Evolutionary conservation across 805 yeast species (phyloP), one percentile per base, ranked within the genome.

Genomic region (Nakazawaea wickerhamii): DNA sequence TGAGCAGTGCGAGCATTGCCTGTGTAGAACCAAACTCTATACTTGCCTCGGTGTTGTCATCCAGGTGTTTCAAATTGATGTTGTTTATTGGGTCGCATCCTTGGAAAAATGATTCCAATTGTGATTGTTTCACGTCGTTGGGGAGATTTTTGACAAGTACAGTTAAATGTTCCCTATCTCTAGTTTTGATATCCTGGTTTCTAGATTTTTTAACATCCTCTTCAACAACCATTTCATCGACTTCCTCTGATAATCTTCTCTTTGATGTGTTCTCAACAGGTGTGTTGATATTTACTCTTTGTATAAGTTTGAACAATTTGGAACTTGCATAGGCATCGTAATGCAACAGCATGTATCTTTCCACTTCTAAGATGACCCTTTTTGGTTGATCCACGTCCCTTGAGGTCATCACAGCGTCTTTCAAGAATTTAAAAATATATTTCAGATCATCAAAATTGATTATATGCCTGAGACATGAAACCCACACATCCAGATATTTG

Each of bases 91-190:
- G 53, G 1, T 93, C 95, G 59, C 90, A 85, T 21, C 76, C 83
- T 30, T 57, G 46, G 54, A 86, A 82, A 40, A 75, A 70, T 1
- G 53, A 50, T 2, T 49, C 41, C 1, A 84, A 38, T 3, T 66
- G 64, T 2, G 50, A 45, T 39, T 74, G 74, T 8, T 67, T 61
- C 2, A 61, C 55, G 6, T 59, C 54, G 0, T 44, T 28, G 0
- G 82, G 73, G 3, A 84, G 50, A 30, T 74, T 68, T 1, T 61
- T 55, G 0, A 83, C 78, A n/a, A 77, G 59, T 0, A 84, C 71
- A 0, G 84, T 68, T 13, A 68, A 64, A 20, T 71, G 61, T 57
- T 86, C 95, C 52, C 95, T 59, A 42, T 77, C 74, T 50, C 86
- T 64, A 8, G 52, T 33, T 35, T 48, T 43, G 38, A 54, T 38